Percentiles rank a stretch among this genome's conserved stretches.
Conservation (phyloP, 2,329 filamentous ascomycete species). For the Trichophyton rubrum region DNA sequence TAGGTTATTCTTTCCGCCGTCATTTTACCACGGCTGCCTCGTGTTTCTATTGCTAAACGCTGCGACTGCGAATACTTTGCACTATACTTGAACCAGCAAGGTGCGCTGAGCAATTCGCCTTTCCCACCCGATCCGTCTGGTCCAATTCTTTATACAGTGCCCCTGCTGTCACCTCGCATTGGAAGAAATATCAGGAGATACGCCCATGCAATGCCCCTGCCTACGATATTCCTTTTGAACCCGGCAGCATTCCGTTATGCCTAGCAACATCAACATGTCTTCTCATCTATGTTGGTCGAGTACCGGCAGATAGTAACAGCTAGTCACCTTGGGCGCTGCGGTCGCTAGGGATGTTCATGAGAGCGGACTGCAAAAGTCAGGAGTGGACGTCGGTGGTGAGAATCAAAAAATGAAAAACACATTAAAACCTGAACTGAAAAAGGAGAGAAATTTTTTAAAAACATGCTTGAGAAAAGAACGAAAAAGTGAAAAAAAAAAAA, state of each 20-base stretch:
- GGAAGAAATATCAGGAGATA: slow-evolving; percentile 1
- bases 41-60: slow-evolving; percentile 4
- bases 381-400: background rate
- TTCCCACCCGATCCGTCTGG: background rate
- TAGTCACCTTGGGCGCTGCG: background rate
- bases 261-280: background rate
- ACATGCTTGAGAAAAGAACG: background rate
- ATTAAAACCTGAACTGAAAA: background rate
- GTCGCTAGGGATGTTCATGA: background rate
- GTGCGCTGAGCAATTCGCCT: background rate
- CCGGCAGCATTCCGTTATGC: background rate
- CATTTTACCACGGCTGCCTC: background rate
- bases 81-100: background rate
- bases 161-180: slow-evolving; percentile 3
- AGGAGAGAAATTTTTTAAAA: background rate
- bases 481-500: background rate
- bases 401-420: background rate
- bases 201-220: background rate
- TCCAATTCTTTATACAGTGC: background rate
- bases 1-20: background rate
- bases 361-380: background rate
- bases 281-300: background rate
- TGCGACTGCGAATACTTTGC: slow-evolving; percentile 1
- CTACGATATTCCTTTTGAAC: background rate
- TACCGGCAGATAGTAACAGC: background rate